These are phyloP conservation scores for Plenodomus tracheiphilus DNA, from an alignment of 2,329 filamentous ascomycete genomes.

Conservation along the genomic window DNA sequence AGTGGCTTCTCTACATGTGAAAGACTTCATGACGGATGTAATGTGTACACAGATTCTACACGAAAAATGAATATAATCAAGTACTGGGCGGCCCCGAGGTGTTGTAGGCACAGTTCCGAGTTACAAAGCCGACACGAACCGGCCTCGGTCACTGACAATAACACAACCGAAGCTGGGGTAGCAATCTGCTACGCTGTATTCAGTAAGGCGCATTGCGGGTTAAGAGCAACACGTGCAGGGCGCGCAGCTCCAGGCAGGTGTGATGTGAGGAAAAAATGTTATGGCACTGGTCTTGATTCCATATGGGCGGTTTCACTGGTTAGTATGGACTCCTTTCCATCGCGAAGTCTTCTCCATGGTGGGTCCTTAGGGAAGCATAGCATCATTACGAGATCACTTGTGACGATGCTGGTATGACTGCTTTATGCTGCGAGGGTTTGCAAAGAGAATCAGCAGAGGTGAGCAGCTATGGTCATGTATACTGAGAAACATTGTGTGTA, in stretches of 20 bases:
- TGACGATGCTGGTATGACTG: not conserved
- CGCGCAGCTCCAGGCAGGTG: no score
- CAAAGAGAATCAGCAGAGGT: no score
- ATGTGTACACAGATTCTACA: constrained; percentile 10
- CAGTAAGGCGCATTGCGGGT: constrained; percentile 20
- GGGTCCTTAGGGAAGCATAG: not conserved
- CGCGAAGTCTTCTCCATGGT: not conserved
- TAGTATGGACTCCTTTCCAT: not conserved
- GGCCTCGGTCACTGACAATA: constrained; percentile 14
- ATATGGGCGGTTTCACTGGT: not conserved
- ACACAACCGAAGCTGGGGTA: constrained; percentile 26
- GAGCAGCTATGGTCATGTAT: no score
- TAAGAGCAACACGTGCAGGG: constrained; percentile 11
- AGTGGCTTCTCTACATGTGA: constrained; percentile 36
- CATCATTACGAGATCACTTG: not conserved
- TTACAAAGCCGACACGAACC: constrained; percentile 23
- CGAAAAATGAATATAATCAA: constrained; percentile 28
- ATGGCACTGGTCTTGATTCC: not conserved
- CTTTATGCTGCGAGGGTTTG: no score
- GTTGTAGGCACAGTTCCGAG: constrained; percentile 12
- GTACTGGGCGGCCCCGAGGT: constrained; percentile 21
- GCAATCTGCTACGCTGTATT: constrained; percentile 1
- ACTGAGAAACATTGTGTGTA: not conserved
- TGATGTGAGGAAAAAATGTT: not conserved
- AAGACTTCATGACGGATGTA: constrained; percentile 33